Base-by-base conservation (phyloP, 2,329 filamentous ascomycete species). In the Chaetoscypha palmicola region DNA sequence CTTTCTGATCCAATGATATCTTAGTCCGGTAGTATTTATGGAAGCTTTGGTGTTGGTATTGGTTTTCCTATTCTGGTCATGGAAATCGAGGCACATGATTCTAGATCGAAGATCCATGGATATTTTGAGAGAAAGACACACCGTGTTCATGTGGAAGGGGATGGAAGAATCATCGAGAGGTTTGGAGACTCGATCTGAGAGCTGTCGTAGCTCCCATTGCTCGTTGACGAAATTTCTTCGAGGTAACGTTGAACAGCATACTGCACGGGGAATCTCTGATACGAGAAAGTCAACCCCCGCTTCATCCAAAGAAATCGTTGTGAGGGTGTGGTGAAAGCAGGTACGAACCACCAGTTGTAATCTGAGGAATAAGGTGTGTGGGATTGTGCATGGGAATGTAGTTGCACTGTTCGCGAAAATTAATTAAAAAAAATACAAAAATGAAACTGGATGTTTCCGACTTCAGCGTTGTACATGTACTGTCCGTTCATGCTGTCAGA, bases 171-270 rank as follows among this genome's bases (percentile, higher is more conserved):
- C n/a, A n/a, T n/a, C n/a, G n/a, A n/a, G n/a, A n/a, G n/a, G n/a
- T n/a, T n/a, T n/a, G n/a, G n/a, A n/a, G n/a, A n/a, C n/a, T n/a
- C 21, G 38, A 28, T 40, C 28, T 17, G 38, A 31, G 16, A 33
- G 30, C 28, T 34, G 38, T 41, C 17, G 38, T 34, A 41, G 38
- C 38, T 41, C 20, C 28, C 19, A 24, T 21, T n/a, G n/a, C n/a
- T n/a, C n/a, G n/a, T n/a, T n/a, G n/a, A n/a, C n/a, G n/a, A n/a
- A n/a, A n/a, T n/a, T n/a, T n/a, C n/a, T n/a, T n/a, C n/a, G 23
- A 48, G 46, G 48, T 51, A 54, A 55, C 51, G 48, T 55, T 37
- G 41, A 46, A 54, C 51, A 31, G 34, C 38, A 41, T 24, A 20
- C 20, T 17, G 17, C n/a, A n/a, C n/a, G 37, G 17, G 23, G 2